phyloP scores from a whole-genome alignment of 2,329 filamentous ascomycete species.

The Ophidiomyces ophidiicola region DNA sequence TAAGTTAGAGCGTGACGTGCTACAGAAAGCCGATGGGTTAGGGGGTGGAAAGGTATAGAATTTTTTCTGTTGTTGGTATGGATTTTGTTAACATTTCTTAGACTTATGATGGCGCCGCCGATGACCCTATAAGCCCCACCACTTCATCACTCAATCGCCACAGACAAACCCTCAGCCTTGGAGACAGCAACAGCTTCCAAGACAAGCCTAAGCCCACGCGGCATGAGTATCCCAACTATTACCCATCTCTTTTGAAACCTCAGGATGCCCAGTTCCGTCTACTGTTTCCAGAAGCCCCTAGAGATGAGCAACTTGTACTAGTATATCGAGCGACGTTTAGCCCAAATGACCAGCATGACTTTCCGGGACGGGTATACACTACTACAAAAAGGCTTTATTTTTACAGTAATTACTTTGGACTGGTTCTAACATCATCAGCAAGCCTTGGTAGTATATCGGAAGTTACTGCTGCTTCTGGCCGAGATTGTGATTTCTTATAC shows the following conservation, averaged over 20 bases:
- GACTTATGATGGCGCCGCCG: slow-evolving; percentile 16
- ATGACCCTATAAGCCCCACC: slow-evolving; percentile 19
- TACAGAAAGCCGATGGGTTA: slow-evolving; percentile 18
- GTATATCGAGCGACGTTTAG: slow-evolving; percentile 92
- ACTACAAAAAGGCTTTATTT: slow-evolving; percentile 85
- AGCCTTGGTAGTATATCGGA: slow-evolving; percentile 67
- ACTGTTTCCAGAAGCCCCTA: slow-evolving; percentile 68
- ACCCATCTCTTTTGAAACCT: slow-evolving; percentile 67
- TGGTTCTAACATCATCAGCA: slow-evolving; percentile 72
- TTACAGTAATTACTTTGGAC: slow-evolving; percentile 85
- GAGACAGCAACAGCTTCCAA: slow-evolving; percentile 28
- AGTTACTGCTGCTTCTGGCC: slow-evolving; percentile 77
- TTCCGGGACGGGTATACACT: slow-evolving; percentile 76
- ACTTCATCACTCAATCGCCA: slow-evolving; percentile 30
- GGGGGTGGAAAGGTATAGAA: slow-evolving; percentile 14
- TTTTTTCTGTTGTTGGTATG: too few species aligned
- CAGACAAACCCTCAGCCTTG: slow-evolving; percentile 46
- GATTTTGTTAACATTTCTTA: slow-evolving; percentile 7
- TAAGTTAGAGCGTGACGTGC: slow-evolving; percentile 44
- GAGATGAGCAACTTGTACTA: slow-evolving; percentile 70
- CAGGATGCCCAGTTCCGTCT: slow-evolving; percentile 91
- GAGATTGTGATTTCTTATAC: slow-evolving; percentile 86
- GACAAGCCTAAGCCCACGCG: slow-evolving; percentile 24
- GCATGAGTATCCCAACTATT: slow-evolving; percentile 56
- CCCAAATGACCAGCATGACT: slow-evolving; percentile 60